Evolutionary conservation across 2,329 filamentous ascomycete species (phyloP).

Genomic region (Fusarium sp.): DNA sequence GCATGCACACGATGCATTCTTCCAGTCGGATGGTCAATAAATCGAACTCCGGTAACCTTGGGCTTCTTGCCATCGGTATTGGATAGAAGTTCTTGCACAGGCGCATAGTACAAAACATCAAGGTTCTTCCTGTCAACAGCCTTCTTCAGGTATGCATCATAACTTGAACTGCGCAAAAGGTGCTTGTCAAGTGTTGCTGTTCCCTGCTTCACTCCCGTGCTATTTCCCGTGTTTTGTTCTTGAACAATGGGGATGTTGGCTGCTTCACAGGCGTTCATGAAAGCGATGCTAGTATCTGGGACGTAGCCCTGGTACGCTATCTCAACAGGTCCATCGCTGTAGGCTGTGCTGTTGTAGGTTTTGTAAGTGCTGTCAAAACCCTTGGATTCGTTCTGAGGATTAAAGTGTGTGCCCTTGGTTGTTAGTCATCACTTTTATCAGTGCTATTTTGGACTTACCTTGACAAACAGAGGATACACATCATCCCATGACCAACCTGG

Average conservation of each 20-base stretch:
- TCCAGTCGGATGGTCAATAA: slow-evolving; percentile 10
- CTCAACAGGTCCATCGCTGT: slow-evolving; percentile 4
- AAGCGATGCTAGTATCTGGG: slow-evolving; percentile 11
- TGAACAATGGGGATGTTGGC: slow-evolving; percentile 1
- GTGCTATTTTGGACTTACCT: not conserved
- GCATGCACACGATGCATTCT: not conserved
- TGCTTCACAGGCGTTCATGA: slow-evolving; percentile 15
- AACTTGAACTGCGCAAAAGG: slow-evolving; percentile 10
- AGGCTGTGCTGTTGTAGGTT: slow-evolving; percentile 5
- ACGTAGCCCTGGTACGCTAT: slow-evolving; percentile 17
- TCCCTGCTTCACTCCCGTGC: slow-evolving; percentile 7
- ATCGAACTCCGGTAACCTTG: not conserved
- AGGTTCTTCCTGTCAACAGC: not conserved
- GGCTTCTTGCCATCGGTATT: not conserved
- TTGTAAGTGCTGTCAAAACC: slow-evolving; percentile 14
- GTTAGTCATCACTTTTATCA: not conserved
- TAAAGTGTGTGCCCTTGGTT: slow-evolving; percentile 7
- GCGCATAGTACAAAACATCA: slow-evolving; percentile 6
- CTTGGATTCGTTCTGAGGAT: slow-evolving; percentile 10
- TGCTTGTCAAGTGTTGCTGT: slow-evolving; percentile 13
- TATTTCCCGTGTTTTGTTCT: slow-evolving; percentile 15
- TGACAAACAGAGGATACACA: slow-evolving; percentile 11
- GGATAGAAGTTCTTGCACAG: slow-evolving; percentile 3
- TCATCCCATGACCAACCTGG: slow-evolving; percentile 23
- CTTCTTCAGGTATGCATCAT: slow-evolving; percentile 17